A percentile compares a stretch with the other conserved stretches of the same genome.
These are phyloP conservation scores for Plasmodium gonderi DNA, from an alignment of 169 alveolate genomes.

Conservation along the genomic window DNA sequence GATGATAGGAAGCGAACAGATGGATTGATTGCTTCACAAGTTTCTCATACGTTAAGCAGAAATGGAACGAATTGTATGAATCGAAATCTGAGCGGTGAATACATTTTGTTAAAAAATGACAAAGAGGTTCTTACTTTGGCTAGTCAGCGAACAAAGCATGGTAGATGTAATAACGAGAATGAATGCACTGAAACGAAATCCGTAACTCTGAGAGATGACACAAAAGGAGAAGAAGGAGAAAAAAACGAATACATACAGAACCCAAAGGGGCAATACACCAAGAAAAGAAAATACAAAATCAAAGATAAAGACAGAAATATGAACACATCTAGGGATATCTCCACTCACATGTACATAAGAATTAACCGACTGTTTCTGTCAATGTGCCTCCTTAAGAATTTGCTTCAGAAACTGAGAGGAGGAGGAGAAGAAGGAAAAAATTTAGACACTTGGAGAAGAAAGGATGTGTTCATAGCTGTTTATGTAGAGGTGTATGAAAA, in stretches of 20 bases:
- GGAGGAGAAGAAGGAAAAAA: not conserved
- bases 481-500: conserved; percentile 49
- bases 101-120: conserved; percentile 5
- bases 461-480: conserved; percentile 38
- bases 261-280: not conserved
- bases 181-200: not conserved
- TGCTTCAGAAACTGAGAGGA: not conserved
- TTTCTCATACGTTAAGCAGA: not conserved
- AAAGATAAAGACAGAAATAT: conserved; percentile 2
- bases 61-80: not conserved
- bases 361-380: conserved; percentile 15
- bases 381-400: not conserved
- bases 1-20: not conserved
- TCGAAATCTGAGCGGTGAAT: conserved; percentile 1
- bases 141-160: not conserved
- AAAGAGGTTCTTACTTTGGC: not conserved
- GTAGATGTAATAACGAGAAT: not conserved
- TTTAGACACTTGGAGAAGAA: too few relatives aligned
- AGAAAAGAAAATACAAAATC: not conserved
- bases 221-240: not conserved
- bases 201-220: not conserved
- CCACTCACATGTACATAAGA: not conserved
- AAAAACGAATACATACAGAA: not conserved
- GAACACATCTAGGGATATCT: not conserved
- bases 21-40: not conserved